Base-by-base conservation (phyloP, 2,329 filamentous ascomycete species). In the Ophiostoma pallidulum region DNA sequence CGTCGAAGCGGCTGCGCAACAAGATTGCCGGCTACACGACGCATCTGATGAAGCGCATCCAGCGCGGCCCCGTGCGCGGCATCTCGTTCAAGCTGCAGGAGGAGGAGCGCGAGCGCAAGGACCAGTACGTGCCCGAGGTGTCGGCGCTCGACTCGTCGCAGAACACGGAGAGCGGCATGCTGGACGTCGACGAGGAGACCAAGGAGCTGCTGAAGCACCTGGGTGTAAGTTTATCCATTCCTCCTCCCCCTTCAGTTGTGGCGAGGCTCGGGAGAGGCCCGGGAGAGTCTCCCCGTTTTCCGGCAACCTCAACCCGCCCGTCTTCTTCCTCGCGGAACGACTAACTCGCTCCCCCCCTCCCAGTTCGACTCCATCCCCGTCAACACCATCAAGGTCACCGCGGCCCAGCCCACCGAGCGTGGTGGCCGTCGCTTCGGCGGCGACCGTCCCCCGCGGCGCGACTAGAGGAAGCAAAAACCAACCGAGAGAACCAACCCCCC, bases 41-140 rank as follows among this genome's bases (percentile, higher is more conserved):
- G 60, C 89, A 94, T 70, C 71, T 94, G 74, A 98, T 98, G 94
- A 97, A 97, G 84, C 92, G 92, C 74, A 98, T 98, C 64, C 92
- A 97, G 80, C 89, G 92, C 71, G 92, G 92, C 59, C 92, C 92
- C 59, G 92, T 98, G 73, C 94, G 92, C 65, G 92, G 92, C 79
- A 98, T 98, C 76, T 98, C 94, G 73, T 98, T 98, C 90, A 98
- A 98, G 83, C 87, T 98, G 54, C 92, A 98, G 78, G 92, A 98
- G 79, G 92, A 98, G 80, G 92, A 98, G 84, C 88, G 92, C 81
- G 92, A 98, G 78, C 86, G 92, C 71, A 98, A 98, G 86, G 92
- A 98, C 79, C 92, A 98, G 80, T 98, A 96, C 78, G 92, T 98
- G 59, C 92, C 92, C 66, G 92, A 98, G 77, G 80, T 98, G 63